Evolutionary conservation across 768 basidiomycete species (phyloP), one percentile per base, ranked within the genome.

Genomic region (Galerina marginata): DNA sequence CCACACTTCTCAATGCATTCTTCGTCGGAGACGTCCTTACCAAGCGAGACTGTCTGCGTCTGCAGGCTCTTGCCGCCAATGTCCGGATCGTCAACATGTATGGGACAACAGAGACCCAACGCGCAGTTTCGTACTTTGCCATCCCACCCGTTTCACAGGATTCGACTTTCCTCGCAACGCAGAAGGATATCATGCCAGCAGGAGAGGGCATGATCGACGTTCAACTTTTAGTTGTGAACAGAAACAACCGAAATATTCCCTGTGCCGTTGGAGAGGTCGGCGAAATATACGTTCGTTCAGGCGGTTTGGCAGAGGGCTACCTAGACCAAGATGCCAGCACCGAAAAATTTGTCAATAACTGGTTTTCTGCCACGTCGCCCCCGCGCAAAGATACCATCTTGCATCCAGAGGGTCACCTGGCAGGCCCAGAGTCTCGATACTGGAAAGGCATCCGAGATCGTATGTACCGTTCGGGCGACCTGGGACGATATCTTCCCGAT

Each of bases 21-120:
- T 99, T 99, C 72, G 97, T 99, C 46, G 97, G 97, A n/a, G 97
- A 99, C 71, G 88, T 99, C 44, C 87, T 99, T 56, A 99, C 97
- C 61, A 99, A 99, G 75, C 92, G 97, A 45, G 97, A 99, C 74
- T 99, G 96, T 69, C 86, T 91, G 43, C 92, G 97, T 38, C 83
- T 99, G 2, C 97, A 99, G 73, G 83, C 92, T 2, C 88, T 99
- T 49, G 97, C 96, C 2, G 79, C 87, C 11, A 97, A 99, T 67
- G 95, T 96, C 12, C 82, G 88, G 37, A 98, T 99, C 71, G 89
- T 99, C 75, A 99, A 99, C 81, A 99, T 99, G 97, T 99, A 98
- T 74, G 97, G 97, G 14, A 99, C 97, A 6, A 99, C 97, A 20
- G 97, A 99, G 77, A 99, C 97, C 7, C 97, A 99, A 73, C 92